Percentiles rank a stretch among this genome's conserved stretches.
phyloP scores from a whole-genome alignment of 345 rosid species.

The Kernera saxatilis region DNA sequence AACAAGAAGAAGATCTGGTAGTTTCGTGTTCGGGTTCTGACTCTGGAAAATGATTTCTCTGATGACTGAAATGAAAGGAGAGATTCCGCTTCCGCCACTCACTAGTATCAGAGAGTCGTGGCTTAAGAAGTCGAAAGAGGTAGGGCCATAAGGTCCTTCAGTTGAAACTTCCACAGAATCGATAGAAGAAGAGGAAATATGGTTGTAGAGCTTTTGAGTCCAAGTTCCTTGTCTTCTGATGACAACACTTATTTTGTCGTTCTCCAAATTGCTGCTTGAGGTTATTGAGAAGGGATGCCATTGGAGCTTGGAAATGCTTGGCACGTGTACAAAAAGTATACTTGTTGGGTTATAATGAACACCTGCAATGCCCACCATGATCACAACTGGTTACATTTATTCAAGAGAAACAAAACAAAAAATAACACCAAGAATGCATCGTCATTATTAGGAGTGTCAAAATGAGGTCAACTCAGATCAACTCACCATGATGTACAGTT shows the following conservation, averaged over 20 bases:
- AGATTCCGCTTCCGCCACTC: not conserved
- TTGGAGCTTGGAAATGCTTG: not conserved
- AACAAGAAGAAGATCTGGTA: not conserved
- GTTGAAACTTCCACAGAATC: not conserved
- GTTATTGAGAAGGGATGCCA: not conserved
- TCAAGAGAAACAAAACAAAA: not conserved
- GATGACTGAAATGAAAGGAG: not conserved
- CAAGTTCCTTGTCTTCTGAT: not conserved
- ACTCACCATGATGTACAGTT: not conserved
- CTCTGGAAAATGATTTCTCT: not conserved
- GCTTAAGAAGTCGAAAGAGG: not conserved
- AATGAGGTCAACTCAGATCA: not conserved
- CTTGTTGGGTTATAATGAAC: not conserved
- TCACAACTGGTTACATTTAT: not conserved
- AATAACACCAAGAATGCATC: not conserved
- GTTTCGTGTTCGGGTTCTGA: not conserved
- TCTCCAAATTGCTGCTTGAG: not conserved
- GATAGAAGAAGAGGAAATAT: not conserved
- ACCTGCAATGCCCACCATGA: not conserved
- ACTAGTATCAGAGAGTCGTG: not conserved
- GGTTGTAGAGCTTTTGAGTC: not conserved
- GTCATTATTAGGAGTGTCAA: not conserved
- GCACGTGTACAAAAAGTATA: not conserved
- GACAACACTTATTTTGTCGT: not conserved
- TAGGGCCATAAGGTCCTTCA: not conserved